Base-by-base conservation (phyloP, 176 grass and related monocot species). In the Eragrostis nindensis region DNA sequence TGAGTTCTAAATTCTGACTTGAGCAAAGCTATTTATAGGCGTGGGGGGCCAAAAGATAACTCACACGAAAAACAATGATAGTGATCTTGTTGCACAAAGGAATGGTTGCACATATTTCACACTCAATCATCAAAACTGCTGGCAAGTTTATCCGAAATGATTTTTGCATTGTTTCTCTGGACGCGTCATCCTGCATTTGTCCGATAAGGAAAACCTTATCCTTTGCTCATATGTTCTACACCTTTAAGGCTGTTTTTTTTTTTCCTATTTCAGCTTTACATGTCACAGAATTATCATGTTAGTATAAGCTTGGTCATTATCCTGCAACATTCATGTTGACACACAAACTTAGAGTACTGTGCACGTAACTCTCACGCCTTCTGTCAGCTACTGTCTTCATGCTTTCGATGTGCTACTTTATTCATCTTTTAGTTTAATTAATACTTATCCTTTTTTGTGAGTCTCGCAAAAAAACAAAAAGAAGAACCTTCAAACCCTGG, bases 311-410 rank as follows among this genome's bases (percentile, higher is more conserved):
- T 84, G 42, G 32, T n/a, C n/a, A n/a, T 48, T 61, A 48, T n/a
- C 82, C 65, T 69, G 21, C 27, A n/a, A n/a, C 13, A 76, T 26
- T 42, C 49, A 68, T 76, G 82, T 57, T 76, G 27, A 42, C 11
- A 32, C 50, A 66, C 16, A 75, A 12, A 5, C 44, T 16, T 44
- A 55, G 10, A 26, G 14, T 63, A 45, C 30, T 43, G 38, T 48
- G 10, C 84, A 54, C 60, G 22, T 64, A 74, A 66, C 30, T 5
- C 48, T 61, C 77, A 68, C 70, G 48, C 70, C 16, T 73, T 81
- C 30, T 71, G 56, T 42, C 13, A 64, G 14, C 24, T 26, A 55
- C 22, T 30, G 19, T 22, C 12, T 38, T 64, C 64, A 66, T 87
- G 22, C 32, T 87, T 70, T 15, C 63, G 5, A 82, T 29, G 25